Conservation (phyloP, 2,329 filamentous ascomycete genomes). For the Samsoniella hepiali region DNA sequence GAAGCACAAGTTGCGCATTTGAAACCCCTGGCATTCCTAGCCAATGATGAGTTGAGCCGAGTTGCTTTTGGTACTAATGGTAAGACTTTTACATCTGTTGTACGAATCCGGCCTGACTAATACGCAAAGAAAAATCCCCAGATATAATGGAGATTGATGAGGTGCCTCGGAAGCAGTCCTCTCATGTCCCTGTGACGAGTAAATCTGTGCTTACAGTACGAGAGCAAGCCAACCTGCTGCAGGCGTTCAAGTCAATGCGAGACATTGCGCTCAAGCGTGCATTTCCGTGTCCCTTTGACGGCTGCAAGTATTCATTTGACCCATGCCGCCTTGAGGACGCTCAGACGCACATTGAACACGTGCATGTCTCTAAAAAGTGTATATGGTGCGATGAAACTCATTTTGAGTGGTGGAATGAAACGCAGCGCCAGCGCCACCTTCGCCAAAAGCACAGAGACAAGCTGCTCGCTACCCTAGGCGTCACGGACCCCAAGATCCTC, state of each 20-base stretch:
- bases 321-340: constrained; percentile 30
- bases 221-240: constrained; percentile 38
- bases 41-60: not conserved
- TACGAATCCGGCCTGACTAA: not conserved
- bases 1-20: not conserved
- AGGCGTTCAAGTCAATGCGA: constrained; percentile 1
- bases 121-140: not conserved
- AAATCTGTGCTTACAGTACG: constrained; percentile 39
- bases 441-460: constrained; percentile 28
- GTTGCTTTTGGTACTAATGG: not conserved
- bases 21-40: not conserved
- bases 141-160: constrained; percentile 1
- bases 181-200: constrained; percentile 34
- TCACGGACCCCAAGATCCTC: not conserved
- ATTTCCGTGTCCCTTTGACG: constrained; percentile 37
- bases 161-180: not conserved
- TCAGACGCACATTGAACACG: constrained; percentile 34
- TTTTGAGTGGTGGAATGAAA: constrained; percentile 29
- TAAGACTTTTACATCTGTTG: not conserved
- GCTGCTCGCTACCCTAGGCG: constrained; percentile 22
- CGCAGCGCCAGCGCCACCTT: constrained; percentile 30
- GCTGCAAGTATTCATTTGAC: constrained; percentile 36
- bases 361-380: constrained; percentile 35
- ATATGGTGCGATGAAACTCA: constrained; percentile 35
- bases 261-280: constrained; percentile 26